Base-by-base conservation (phyloP, 2,329 filamentous ascomycete species). In the Endoconidiophora polonica region DNA sequence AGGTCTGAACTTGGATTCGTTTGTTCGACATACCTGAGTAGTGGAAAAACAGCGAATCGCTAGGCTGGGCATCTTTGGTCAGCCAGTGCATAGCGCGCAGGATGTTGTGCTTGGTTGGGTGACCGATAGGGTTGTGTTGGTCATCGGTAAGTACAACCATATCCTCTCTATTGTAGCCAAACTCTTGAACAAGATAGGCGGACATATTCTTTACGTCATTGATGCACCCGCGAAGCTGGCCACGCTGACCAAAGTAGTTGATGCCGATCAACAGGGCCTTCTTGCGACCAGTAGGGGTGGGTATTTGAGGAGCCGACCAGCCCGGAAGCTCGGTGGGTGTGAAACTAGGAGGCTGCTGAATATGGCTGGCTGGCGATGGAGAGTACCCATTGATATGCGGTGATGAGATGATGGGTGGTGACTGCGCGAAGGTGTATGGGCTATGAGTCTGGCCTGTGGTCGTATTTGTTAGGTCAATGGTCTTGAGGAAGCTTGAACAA, bases 201-300 rank as follows among this genome's bases (percentile, higher is more conserved):
- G 87, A 94, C 86, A 96, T 94, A 68, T 95, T 95, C 66, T 88
- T 85, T 41, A 95, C 90, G 62, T 96, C 90, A 62, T 96, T 95
- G 70, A 95, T 95, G 61, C 90, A 96, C 43, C 90, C 90, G 52
- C 87, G 74, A 44, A 95, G 72, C 69, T 95, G 85, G 24, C 88
- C 88, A 52, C 85, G 79, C 66, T 95, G 88, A 47, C 83, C 81
- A 62, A 95, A 95, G 67, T 96, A 95, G 67, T 95, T 95, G 70
- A 95, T 94, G 50, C 90, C 90, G 57, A 95, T 90, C 54, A 96
- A 66, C 26, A 95, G 69, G 3, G 88, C 90, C 68, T 95, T 95
- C 61, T 88, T 73, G 58, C 80, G 78, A 43, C 88, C 90, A 16
- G 26, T 33, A 2, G 26, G 26, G 12, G 12, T 10, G 26, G 26